Conservation (phyloP, 169 alveolate species). For the Pseudocohnilembus persalinus region DNA sequence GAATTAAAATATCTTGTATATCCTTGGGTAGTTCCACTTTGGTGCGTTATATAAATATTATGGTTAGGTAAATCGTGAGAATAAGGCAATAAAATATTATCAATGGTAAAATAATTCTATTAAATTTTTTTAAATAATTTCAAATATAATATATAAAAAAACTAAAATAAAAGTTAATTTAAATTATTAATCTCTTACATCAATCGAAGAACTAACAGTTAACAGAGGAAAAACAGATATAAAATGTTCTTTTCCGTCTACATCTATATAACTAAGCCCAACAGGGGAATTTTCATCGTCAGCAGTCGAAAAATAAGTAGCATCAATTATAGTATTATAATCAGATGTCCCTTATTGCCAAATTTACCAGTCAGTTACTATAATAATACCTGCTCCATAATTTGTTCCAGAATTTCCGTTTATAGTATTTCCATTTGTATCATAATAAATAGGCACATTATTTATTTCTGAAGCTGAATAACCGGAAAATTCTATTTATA, state of each 20-base stretch:
- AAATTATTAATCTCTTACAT: background rate
- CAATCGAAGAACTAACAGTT: background rate
- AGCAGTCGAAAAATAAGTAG: background rate
- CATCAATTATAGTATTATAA: background rate
- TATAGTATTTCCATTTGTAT: background rate
- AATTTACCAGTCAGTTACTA: background rate
- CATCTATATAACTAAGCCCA: background rate
- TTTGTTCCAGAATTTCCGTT: background rate
- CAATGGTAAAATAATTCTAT: background rate
- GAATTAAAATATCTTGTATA: background rate
- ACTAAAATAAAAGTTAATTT: background rate
- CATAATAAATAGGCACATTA: background rate
- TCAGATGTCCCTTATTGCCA: background rate
- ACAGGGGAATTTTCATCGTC: background rate
- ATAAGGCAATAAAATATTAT: background rate
- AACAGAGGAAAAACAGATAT: background rate
- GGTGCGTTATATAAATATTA: background rate
- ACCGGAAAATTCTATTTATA: background rate
- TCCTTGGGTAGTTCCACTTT: background rate
- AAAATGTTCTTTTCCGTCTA: background rate
- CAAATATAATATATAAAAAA: no score
- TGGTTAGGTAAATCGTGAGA: background rate
- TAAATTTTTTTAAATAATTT: no score
- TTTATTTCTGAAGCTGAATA: background rate
- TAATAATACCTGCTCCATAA: background rate